Conservation (phyloP, 352 stramenopile species). For the Pythium periplocum region DNA sequence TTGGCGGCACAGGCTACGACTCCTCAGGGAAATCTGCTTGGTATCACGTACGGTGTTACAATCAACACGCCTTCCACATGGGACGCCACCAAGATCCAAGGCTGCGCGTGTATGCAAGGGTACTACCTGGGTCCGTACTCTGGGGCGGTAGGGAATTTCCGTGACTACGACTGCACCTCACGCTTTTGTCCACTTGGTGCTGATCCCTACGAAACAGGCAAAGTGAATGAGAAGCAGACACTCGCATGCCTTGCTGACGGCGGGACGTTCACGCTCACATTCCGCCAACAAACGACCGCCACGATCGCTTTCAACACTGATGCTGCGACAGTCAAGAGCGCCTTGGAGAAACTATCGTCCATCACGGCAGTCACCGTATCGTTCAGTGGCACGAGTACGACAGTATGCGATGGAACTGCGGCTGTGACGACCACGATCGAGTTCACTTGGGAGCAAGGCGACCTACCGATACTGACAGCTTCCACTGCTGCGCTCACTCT, state of each 20-base stretch:
- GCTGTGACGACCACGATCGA: conserved; percentile 46
- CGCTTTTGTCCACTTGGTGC: conserved; percentile 86
- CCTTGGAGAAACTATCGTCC: conserved; percentile 49
- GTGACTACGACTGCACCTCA: conserved; percentile 63
- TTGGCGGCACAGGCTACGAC: conserved; percentile 35
- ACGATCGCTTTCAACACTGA: conserved; percentile 47
- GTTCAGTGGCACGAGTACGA: conserved; percentile 25
- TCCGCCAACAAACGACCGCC: conserved; percentile 52
- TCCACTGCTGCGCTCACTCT: conserved; percentile 37
- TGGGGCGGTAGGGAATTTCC: conserved; percentile 44
- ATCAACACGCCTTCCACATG: conserved; percentile 57
- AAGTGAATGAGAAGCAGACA: conserved; percentile 68
- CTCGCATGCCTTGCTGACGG: conserved; percentile 46
- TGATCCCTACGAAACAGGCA: conserved; percentile 66
- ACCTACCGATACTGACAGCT: conserved; percentile 40
- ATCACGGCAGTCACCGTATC: conserved; percentile 50
- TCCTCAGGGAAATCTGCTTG: conserved; percentile 33
- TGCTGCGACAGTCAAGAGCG: conserved; percentile 29
- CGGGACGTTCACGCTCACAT: conserved; percentile 63
- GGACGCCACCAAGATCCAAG: conserved; percentile 83
- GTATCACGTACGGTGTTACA: conserved; percentile 61
- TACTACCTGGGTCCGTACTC: conserved; percentile 69
- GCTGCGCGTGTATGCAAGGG: conserved; percentile 62
- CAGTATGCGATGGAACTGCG: conserved; percentile 29
- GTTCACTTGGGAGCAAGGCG: conserved; percentile 67